Evolutionary conservation across 257 asterid species (phyloP), one percentile per base, ranked within the genome.

Genomic region (Linderniella brevidens): DNA sequence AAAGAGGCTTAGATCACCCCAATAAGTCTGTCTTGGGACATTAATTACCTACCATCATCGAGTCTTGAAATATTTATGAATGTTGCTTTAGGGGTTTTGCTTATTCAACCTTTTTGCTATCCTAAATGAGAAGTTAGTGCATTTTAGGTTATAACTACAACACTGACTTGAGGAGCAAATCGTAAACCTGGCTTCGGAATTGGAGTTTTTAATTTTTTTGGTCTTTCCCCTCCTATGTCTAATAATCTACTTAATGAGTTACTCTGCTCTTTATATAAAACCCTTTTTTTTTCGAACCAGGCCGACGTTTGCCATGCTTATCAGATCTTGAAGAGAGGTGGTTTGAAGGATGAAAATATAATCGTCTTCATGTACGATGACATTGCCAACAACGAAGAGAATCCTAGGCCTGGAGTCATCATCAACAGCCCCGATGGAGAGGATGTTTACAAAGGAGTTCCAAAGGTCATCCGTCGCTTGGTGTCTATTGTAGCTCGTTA

Each of bases 281-380:
- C 11, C 11, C 3, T 16, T n/a, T n/a, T 10, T 13, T 13, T 32
- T 18, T 59, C 64, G 39, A 52, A 16, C 50, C 44, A 88, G 96
- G 98, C 98, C 36, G 98, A 88, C 66, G 78, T 88, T 15, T 88
- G 98, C 58, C 98, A 84, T 65, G 94, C 98, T 15, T 88, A 84
- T 66, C 96, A 88, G 75, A 61, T 81, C 50, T 71, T 88, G 32
- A 88, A 72, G 69, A 69, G 54, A 57, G 96, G 96, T 17, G 98
- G 98, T 52, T 79, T 88, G 41, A 84, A 76, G 52, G 98, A 88
- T 58, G 98, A 88, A 64, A 75, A 88, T 54, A 88, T 88, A 58
- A 57, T 88, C 51, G 94, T 88, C 41, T 76, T 88, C 53, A 88
- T 84, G 96, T 88, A 84, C 11, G 96, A 88, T 64, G 98, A 88